Evolutionary conservation across 768 basidiomycete genomes (phyloP).

Genomic region (Naganishia friedmannii): DNA sequence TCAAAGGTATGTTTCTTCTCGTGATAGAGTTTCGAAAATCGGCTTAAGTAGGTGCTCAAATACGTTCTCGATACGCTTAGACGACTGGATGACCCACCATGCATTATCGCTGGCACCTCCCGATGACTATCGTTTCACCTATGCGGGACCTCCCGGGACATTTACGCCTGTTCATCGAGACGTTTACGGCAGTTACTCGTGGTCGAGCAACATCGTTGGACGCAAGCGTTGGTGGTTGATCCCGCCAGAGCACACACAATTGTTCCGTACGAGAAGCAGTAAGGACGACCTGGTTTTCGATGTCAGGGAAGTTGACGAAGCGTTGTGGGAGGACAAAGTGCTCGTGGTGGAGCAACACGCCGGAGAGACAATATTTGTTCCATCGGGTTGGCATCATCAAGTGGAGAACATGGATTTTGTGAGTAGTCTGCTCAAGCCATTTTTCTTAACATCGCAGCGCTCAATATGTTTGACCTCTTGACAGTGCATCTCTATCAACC

Average conservation of each 20-base stretch:
- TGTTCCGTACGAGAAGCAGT: slow-evolving; percentile 27
- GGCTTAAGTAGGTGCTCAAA: no score
- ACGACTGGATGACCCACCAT: slow-evolving; percentile 48
- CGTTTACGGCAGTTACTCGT: slow-evolving; percentile 51
- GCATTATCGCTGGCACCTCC: slow-evolving; percentile 8
- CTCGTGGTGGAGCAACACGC: slow-evolving; percentile 42
- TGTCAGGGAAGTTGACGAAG: slow-evolving; percentile 39
- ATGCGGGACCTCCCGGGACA: slow-evolving; percentile 47
- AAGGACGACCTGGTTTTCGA: slow-evolving; percentile 40
- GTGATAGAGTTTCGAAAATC: not conserved
- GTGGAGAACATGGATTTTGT: slow-evolving; percentile 48
- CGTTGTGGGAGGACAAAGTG: slow-evolving; percentile 21
- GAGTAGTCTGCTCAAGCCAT: slow-evolving; percentile 18
- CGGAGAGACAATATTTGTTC: slow-evolving; percentile 51
- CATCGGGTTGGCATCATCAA: slow-evolving; percentile 52
- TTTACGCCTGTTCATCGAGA: slow-evolving; percentile 51
- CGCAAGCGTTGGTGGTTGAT: slow-evolving; percentile 52
- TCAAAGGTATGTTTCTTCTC: slow-evolving; percentile 40
- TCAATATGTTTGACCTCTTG: not conserved
- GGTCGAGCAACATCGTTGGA: slow-evolving; percentile 50
- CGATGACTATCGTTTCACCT: slow-evolving; percentile 48
- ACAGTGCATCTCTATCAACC: slow-evolving; percentile 53
- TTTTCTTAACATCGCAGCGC: not conserved
- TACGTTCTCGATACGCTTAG: slow-evolving; percentile 23
- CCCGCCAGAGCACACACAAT: slow-evolving; percentile 37